phyloP scores from a whole-genome alignment of 192 early-diverging fungal species.

The Backusella morwellensis region DNA sequence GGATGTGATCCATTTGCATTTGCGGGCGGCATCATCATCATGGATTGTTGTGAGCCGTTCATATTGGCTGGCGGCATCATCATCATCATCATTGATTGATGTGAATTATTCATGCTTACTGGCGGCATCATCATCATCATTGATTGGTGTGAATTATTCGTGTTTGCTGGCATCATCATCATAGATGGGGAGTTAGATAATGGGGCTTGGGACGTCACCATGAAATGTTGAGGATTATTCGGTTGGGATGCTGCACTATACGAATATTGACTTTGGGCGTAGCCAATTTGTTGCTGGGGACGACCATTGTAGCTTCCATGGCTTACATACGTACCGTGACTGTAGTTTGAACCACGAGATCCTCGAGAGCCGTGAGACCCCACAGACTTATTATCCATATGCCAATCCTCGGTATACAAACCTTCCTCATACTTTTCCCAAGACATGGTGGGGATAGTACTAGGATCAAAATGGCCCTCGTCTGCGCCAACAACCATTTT shows the following conservation, averaged over 20 bases:
- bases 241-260: background rate
- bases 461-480: constrained; percentile 75
- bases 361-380: constrained; percentile 37
- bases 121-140: background rate
- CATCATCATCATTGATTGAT: background rate
- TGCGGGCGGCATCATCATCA: background rate
- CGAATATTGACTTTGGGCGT: background rate
- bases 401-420: constrained; percentile 41
- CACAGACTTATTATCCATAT: constrained; percentile 17
- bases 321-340: constrained; percentile 38
- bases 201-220: background rate
- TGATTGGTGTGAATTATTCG: background rate
- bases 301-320: background rate
- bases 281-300: background rate
- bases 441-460: constrained; percentile 67
- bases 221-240: background rate
- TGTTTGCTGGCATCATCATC: constrained; percentile 4
- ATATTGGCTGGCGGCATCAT: background rate
- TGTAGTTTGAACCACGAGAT: constrained; percentile 44
- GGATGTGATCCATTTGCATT: background rate
- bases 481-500: constrained; percentile 55
- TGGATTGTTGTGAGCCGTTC: background rate
- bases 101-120: background rate
- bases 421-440: constrained; percentile 82
- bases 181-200: background rate